phyloP scores from a whole-genome alignment of 2,329 filamentous ascomycete genomes.

The Phialophora verrucosa region DNA sequence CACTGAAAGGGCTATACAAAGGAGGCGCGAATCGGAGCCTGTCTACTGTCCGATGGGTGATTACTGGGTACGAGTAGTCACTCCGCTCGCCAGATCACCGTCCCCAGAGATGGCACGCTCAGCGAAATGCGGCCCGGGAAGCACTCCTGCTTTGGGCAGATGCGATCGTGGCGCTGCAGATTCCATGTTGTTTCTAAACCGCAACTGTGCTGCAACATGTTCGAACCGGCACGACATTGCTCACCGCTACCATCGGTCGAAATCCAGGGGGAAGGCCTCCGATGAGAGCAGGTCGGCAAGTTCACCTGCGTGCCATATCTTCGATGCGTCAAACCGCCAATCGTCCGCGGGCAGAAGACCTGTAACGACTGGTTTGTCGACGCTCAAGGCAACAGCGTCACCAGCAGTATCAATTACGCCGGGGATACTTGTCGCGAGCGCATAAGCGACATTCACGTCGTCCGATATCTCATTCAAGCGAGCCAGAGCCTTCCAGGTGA shows the following conservation, averaged over 20 bases:
- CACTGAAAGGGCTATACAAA: slow-evolving; percentile 4
- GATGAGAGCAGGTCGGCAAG: slow-evolving; percentile 5
- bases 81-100: background rate
- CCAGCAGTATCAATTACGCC: background rate
- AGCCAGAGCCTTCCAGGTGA: background rate
- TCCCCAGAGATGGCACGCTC: background rate
- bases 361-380: background rate
- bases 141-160: background rate
- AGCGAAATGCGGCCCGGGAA: background rate
- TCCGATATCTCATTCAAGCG: slow-evolving; percentile 5
- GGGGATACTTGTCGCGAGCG: background rate
- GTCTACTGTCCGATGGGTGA: background rate
- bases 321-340: background rate
- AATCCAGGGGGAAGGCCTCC: slow-evolving; percentile 5
- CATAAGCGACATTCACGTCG: background rate
- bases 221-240: background rate
- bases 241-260: background rate
- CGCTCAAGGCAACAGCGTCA: background rate
- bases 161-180: background rate
- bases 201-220: background rate
- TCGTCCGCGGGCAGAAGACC: background rate
- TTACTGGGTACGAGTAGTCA: background rate
- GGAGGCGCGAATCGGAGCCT: slow-evolving; percentile 2
- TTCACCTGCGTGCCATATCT: slow-evolving; percentile 5
- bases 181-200: background rate